Base-by-base conservation (phyloP, 352 stramenopile species). In the Globisporangium spinosum region DNA sequence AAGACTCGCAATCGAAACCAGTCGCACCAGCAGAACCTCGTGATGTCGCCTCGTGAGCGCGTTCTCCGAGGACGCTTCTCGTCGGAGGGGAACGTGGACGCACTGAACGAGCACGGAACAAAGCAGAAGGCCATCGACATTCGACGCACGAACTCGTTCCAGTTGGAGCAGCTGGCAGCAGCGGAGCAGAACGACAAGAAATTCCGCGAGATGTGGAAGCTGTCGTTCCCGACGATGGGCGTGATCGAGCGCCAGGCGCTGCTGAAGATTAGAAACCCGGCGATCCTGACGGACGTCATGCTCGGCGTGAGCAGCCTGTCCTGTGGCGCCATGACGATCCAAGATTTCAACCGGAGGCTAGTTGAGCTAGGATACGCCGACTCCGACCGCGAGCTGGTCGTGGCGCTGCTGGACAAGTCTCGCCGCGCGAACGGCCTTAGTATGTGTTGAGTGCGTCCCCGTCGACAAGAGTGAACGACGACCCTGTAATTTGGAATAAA, bases 261-360 rank as follows among this genome's bases (percentile, higher is more conserved):
- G 54, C 75, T 91, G 29, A 81, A 83, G 64, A 89, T 91, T 43
- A 65, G 81, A 53, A 78, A 89, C 40, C 82, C 84, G 0, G 73
- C 77, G 56, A 84, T 94, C 53, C 75, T 92, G 2, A 85, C 84
- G 55, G 84, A 94, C 58, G 73, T 91, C 1, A 90, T 94, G 80
- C 82, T 94, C n/a, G 81, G 78, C 13, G 82, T 94, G 70, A 93
- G 85, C 73, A 90, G 79, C 58, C 49, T 91, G n/a, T 82, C 85
- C 25, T 90, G 78, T 29, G 83, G 83, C 15, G 76, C 82, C 1
- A 64, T 90, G n/a, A 89, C 79, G 8, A 69, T 87, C 3, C 72
- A 74, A 22, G 74, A 85, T 43, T 85, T 93, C 40, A 83, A 84
- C 38, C 76, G 77, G 20, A 76, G 75, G 25, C 74, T 93, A 8